Base-by-base conservation (phyloP, 2,329 filamentous ascomycete species). In the Arthroderma sp. region DNA sequence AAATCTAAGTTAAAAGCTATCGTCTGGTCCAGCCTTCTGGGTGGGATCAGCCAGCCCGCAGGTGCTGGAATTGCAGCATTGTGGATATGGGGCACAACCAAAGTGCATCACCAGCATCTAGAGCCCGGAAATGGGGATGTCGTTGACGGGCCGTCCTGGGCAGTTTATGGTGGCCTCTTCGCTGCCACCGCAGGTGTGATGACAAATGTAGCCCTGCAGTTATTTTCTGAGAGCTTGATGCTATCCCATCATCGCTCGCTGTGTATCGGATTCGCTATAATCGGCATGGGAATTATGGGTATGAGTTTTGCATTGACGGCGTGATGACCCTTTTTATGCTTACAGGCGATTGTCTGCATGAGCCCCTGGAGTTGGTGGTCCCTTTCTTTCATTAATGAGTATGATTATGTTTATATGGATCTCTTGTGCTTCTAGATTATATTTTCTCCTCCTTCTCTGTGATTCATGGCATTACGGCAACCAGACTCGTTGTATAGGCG, bases 151-250 rank as follows among this genome's bases (percentile, higher is more conserved):
- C 69, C 73, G 0, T 72, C 70, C 1, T 75, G 78, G 57, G 71
- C 66, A 30, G 71, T 76, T 0, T 71, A 69, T 47, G 69, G 65
- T 22, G 64, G 63, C 43, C 81, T 96, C 66, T 98, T 98, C 67
- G 88, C 86, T 5, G 70, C 80, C 6, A 96, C 89, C 0, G 80
- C 87, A 1, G 91, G 91, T 1, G 93, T 98, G 55, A 96, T 98
- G 91, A 81, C 86, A 29, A 91, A 83, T 55, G 91, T 98, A 29
- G 87, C 83, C 2, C 65, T 98, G 58, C 85, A 93, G 64, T 69
- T 98, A 5, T 89, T 95, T 57, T 81, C 83, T 3, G 88, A 98
- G 68, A 83, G 82, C 52, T 62, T 94, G 58, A 83, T 81, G 47
- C 65, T 95, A 57, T 88, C 85, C 52, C 63, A 67, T 48, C 56